Conservation (phyloP, 306 rosid genomes). For the Leucaena leucocephala region DNA sequence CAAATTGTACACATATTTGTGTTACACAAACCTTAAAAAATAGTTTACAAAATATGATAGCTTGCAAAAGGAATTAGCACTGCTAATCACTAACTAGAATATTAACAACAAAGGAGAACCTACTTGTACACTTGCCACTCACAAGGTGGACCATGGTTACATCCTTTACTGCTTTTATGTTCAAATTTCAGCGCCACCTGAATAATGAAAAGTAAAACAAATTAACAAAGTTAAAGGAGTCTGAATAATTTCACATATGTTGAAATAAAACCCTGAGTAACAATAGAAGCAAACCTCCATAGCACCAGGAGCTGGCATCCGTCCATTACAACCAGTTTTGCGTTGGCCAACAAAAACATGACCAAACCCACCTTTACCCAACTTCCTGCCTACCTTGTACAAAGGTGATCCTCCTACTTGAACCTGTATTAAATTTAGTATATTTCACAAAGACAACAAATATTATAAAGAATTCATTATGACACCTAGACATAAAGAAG, state of each 20-base stretch:
- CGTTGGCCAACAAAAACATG: conserved; percentile 94
- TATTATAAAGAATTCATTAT: not conserved
- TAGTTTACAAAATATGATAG: not conserved
- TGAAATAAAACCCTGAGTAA: conserved; percentile 6
- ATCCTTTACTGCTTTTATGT: conserved; percentile 96
- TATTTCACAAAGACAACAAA: not conserved
- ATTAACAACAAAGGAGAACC: conserved; percentile 29
- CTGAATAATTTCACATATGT: not conserved
- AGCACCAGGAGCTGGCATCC: conserved; percentile 70
- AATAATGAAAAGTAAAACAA: conserved; percentile 24
- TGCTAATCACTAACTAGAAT: not conserved
- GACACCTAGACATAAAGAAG: not conserved
- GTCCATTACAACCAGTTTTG: conserved; percentile 76
- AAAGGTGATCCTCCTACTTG: too few species aligned
- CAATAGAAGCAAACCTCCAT: conserved; percentile 51
- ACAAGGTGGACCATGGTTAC: conserved; percentile 90
- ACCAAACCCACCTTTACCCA: conserved; percentile 35
- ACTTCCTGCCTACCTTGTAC: too few species aligned
- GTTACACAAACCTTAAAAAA: not conserved
- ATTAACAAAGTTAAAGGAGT: conserved; percentile 20
- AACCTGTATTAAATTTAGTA: not conserved
- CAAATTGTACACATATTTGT: not conserved
- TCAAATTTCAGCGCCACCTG: conserved; percentile 98
- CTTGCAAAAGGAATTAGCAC: not conserved
- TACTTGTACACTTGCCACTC: conserved; percentile 99